phyloP scores from a whole-genome alignment of 2,329 filamentous ascomycete genomes.

The Emergomyces africanus region DNA sequence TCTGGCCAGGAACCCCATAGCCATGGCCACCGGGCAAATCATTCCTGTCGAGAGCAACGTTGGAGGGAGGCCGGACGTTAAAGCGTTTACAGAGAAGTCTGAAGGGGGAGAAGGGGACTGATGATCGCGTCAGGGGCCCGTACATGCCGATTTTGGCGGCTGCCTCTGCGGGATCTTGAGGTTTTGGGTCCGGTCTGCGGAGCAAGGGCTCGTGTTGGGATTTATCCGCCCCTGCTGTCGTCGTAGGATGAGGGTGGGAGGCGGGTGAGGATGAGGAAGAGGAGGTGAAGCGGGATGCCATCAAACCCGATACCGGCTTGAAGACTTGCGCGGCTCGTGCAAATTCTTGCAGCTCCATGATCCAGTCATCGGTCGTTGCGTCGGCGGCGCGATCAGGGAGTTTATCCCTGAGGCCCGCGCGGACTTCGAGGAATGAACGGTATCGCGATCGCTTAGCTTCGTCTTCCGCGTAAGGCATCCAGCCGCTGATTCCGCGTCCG shows the following conservation, averaged over 20 bases:
- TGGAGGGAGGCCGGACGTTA: constrained; percentile 64
- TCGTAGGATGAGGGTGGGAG: constrained; percentile 23
- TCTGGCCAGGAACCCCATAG: constrained; percentile 12
- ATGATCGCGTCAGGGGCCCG: constrained; percentile 67
- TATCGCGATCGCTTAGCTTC: constrained; percentile 70
- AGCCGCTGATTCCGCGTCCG: constrained; percentile 52
- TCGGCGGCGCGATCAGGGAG: constrained; percentile 44
- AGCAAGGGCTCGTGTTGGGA: constrained; percentile 27
- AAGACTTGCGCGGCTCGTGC: constrained; percentile 64
- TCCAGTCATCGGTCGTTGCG: constrained; percentile 57
- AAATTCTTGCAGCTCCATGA: constrained; percentile 70
- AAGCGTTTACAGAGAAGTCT: constrained; percentile 89
- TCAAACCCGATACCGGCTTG: constrained; percentile 78
- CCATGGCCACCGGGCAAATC: constrained; percentile 22
- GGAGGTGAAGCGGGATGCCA: constrained; percentile 87
- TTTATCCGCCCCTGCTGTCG: constrained; percentile 23
- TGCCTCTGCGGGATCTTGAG: constrained; percentile 65
- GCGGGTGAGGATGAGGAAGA: constrained; percentile 35
- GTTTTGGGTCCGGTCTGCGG: constrained; percentile 40
- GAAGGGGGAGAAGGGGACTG: constrained; percentile 62
- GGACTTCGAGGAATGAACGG: constrained; percentile 63
- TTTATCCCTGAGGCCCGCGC: constrained; percentile 48
- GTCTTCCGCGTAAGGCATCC: constrained; percentile 77
- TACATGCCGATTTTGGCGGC: constrained; percentile 90
- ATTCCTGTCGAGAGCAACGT: constrained; percentile 46